Percentiles rank a stretch among this genome's conserved stretches.
Conservation (phyloP, 73 alveolate species). For the Paramecium caudatum region DNA sequence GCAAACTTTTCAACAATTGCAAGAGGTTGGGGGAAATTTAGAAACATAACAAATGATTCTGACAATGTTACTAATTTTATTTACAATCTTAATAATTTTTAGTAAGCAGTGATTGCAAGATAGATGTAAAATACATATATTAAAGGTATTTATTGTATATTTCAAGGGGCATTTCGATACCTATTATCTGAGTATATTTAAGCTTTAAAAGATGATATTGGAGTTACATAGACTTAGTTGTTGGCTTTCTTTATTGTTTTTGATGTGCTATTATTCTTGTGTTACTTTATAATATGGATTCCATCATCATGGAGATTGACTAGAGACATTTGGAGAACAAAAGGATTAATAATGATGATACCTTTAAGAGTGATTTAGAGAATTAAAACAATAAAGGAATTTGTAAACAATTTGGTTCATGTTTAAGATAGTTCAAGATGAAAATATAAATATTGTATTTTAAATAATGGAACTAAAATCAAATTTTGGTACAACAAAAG, state of each 20-base stretch:
- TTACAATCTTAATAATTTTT: slow-evolving; percentile 24
- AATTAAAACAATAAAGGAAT: slow-evolving; percentile 39
- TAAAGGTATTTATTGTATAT: neutral
- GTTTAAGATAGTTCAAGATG: slow-evolving; percentile 8
- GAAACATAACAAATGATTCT: neutral
- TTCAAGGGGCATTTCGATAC: neutral
- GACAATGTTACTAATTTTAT: slow-evolving; percentile 7
- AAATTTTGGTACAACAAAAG: slow-evolving; percentile 59
- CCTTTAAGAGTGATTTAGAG: neutral
- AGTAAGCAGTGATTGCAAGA: neutral
- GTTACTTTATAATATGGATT: slow-evolving; percentile 62
- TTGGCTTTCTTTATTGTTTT: slow-evolving; percentile 63
- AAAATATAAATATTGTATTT: neutral
- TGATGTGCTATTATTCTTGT: slow-evolving; percentile 58
- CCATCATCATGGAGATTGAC: slow-evolving; percentile 48
- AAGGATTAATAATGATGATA: slow-evolving; percentile 45
- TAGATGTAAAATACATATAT: neutral
- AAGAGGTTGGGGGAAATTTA: neutral
- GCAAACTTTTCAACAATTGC: neutral
- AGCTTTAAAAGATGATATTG: slow-evolving; percentile 21
- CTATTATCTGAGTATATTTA: neutral
- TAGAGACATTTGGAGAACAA: slow-evolving; percentile 72
- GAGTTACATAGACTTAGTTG: neutral
- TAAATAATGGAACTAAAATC: slow-evolving; percentile 62
- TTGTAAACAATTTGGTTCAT: slow-evolving; percentile 23